Evolutionary conservation across 108 stramenopile species (phyloP).

Genomic region (Craspedostauros australis): DNA sequence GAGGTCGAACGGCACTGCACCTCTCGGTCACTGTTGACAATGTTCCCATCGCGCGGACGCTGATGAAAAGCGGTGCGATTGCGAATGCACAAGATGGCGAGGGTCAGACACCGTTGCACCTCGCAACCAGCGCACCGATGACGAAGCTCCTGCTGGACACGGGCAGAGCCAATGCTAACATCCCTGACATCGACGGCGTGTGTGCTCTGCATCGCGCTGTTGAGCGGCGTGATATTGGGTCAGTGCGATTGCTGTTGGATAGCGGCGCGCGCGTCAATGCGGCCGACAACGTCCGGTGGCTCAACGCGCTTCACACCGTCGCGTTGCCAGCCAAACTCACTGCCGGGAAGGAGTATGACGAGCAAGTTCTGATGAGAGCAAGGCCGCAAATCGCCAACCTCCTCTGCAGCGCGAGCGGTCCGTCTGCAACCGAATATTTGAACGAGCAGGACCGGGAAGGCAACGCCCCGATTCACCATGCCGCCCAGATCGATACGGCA

Average conservation of each 20-base stretch:
- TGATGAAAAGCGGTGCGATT: constrained; percentile 51
- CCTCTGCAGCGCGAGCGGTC: constrained; percentile 11
- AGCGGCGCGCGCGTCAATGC: constrained; percentile 58
- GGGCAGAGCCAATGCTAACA: constrained; percentile 74
- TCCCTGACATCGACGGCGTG: constrained; percentile 77
- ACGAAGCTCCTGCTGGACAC: constrained; percentile 44
- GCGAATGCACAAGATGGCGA: constrained; percentile 65
- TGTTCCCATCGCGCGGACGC: constrained; percentile 30
- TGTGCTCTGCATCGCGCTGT: constrained; percentile 77
- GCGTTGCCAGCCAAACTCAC: constrained; percentile 31
- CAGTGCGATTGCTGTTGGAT: constrained; percentile 49
- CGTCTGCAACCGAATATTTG: constrained; percentile 44
- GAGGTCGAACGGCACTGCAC: constrained; percentile 71
- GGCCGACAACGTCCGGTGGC: constrained; percentile 75
- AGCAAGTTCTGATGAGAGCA: neutral
- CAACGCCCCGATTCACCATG: constrained; percentile 81
- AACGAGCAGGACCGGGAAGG: constrained; percentile 82
- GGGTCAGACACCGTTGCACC: constrained; percentile 79
- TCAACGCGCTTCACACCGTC: constrained; percentile 71
- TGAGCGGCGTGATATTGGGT: constrained; percentile 53
- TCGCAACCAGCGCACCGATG: constrained; percentile 36
- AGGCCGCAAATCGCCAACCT: constrained; percentile 24
- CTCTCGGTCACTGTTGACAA: constrained; percentile 48
- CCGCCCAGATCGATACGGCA: constrained; percentile 57
- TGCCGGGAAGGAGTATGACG: neutral